A percentile compares a stretch with the other conserved stretches of the same genome.
Conservation (phyloP, 306 rosid genomes). For the Purshia tridentata region DNA sequence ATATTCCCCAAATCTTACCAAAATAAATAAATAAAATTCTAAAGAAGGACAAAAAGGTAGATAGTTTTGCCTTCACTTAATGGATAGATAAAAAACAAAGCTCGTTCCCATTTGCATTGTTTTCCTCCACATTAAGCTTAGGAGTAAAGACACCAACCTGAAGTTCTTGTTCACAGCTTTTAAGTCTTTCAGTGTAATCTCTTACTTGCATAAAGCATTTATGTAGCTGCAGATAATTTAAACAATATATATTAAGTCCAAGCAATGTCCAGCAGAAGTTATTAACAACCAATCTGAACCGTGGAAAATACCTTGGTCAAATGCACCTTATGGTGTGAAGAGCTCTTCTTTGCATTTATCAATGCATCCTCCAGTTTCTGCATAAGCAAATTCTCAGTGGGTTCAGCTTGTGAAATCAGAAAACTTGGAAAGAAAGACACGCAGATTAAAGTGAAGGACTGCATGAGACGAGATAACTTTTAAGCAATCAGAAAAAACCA, state of each 20-base stretch:
- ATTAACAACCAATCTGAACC: not conserved
- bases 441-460: slow-evolving; percentile 6
- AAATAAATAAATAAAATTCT: too few species aligned
- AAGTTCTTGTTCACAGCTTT: slow-evolving; percentile 71
- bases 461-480: slow-evolving; percentile 18
- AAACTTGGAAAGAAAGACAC: slow-evolving; percentile 5
- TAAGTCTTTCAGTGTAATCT: slow-evolving; percentile 58
- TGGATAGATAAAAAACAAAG: not conserved
- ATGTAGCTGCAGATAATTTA: slow-evolving; percentile 61
- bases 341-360: slow-evolving; percentile 65
- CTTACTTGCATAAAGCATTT: slow-evolving; percentile 56
- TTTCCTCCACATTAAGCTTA: not conserved
- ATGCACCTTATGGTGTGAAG: slow-evolving; percentile 64
- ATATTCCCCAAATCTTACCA: not conserved
- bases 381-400: slow-evolving; percentile 28
- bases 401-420: slow-evolving; percentile 13
- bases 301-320: slow-evolving; percentile 61
- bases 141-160: slow-evolving; percentile 56
- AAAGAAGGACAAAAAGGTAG: not conserved
- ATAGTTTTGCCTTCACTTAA: not conserved
- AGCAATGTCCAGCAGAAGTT: slow-evolving; percentile 5
- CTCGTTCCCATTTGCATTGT: not conserved
- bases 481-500: not conserved
- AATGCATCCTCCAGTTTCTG: slow-evolving; percentile 93
- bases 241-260: slow-evolving; percentile 18